Percentiles rank a stretch among this genome's conserved stretches.
Evolutionary conservation across 441 rosid genomes (phyloP).

Genomic region (Erodium trifolium): DNA sequence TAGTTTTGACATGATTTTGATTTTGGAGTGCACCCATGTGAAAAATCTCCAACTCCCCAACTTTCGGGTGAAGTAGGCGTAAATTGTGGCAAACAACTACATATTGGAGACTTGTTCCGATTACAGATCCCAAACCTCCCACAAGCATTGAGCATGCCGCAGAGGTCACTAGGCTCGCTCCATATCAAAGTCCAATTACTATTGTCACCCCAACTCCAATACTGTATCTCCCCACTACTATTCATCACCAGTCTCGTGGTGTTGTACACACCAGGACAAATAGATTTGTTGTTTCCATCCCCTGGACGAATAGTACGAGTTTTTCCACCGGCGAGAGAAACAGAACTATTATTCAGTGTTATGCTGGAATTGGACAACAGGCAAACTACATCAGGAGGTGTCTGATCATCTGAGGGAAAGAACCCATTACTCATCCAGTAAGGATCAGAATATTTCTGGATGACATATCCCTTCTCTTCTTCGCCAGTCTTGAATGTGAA

Average conservation of each 20-base stretch:
- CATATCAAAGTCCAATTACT: conserved; percentile 36
- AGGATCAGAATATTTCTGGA: conserved; percentile 28
- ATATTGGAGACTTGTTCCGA: conserved; percentile 24
- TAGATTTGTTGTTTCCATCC: no score
- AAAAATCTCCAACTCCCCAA: conserved; percentile 38
- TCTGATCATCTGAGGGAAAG: conserved; percentile 27
- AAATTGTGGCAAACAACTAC: conserved; percentile 59
- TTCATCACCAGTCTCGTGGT: conserved; percentile 38
- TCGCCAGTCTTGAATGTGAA: conserved; percentile 39
- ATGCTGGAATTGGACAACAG: conserved; percentile 36
- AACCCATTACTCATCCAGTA: conserved; percentile 39
- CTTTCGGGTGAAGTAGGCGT: conserved; percentile 24
- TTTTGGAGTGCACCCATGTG: conserved; percentile 45
- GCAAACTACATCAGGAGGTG: conserved; percentile 33
- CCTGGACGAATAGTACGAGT: not conserved
- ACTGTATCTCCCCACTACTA: conserved; percentile 42
- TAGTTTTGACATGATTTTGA: conserved; percentile 26
- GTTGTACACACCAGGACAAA: conserved; percentile 6
- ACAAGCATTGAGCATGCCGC: conserved; percentile 38
- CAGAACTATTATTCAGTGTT: no score
- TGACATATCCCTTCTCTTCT: conserved; percentile 31
- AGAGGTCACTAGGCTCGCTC: conserved; percentile 43
- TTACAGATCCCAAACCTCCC: conserved; percentile 57
- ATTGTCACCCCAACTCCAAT: conserved; percentile 21
- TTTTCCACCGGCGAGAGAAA: not conserved